Evolutionary conservation across 2,329 filamentous ascomycete genomes (phyloP), one percentile per base, ranked within the genome.

Genomic region (Sporothrix curviconia): DNA sequence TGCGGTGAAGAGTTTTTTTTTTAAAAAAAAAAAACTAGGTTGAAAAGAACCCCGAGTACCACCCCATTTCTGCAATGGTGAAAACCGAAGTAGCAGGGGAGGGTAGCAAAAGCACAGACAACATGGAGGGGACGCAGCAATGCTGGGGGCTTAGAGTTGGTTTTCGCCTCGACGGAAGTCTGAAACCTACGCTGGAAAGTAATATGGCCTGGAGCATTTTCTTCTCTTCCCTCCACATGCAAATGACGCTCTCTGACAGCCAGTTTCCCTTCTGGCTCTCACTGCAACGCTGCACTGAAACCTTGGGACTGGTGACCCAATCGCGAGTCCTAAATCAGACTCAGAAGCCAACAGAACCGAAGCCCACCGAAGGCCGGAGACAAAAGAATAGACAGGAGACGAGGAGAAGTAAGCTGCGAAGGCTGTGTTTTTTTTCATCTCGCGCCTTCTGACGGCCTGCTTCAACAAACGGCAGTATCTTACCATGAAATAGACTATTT

Each of bases 261-360:
- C 36, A 24, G 25, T 52, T 52, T 37, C 37, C 42, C 42, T 53
- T 37, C 42, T 53, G 50, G 37, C 39, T 19, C 5, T 14, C 28
- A 36, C 39, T 54, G 51, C 51, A 54, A 54, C 51, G 39, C 51
- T 54, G 51, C 51, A 44, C 40, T 54, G 51, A 54, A 44, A 54
- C 51, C 36, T 44, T 42, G 37, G 37, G 40, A 28, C 37, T 32
- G 40, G 39, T 44, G 40, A 54, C 39, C 36, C 30, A 53, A 53
- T 53, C n/a, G 30, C 51, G n/a, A 5, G 12, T 12, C 19, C 39
- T 12, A 51, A 5, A 24, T 34, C n/a, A 17, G 37, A 14, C 19
- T 19, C 15, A 39, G 19, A 32, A 25, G 32, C 47, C 32, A 39
- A 32, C n/a, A 39, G 36, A 28, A 32, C 14, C 19, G 17, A 37